Base-by-base conservation (phyloP, 108 stramenopile genomes). In the Pinguiococcus pyrenoidosus region DNA sequence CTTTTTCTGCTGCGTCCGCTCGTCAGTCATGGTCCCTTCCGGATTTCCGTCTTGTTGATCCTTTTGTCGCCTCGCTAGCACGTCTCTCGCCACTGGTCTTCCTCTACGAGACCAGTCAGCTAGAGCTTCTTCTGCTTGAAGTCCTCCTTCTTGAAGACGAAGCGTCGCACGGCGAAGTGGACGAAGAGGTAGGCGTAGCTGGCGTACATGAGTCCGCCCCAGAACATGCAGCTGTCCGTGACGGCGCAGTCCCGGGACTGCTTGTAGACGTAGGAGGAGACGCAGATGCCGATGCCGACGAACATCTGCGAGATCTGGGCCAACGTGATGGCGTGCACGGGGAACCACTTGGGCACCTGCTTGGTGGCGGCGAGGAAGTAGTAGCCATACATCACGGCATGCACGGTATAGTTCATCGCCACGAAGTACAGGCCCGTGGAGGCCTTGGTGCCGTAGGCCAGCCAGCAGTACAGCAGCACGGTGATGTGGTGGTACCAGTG, bases 401-500 rank as follows among this genome's bases (percentile, higher is more conserved):
- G 67, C 20, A 68, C 67, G 28, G 46, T 39, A 48, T 62, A 68
- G 54, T 68, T 68, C 67, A 68, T 68, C n/a, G 84, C 86, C 16
- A 85, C 82, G 63, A 96, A 96, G 75, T 89, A 86, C 30, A 96
- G 70, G 18, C 90, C 95, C n/a, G 70, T 53, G 48, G 85, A 77
- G n/a, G 80, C 62, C 37, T 68, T 73, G 46, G 79, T 77, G 17
- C 80, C 88, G 66, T 91, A 96, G 33, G 81, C 76, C 66, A 87
- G 83, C 90, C 90, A 96, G 80, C 87, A 89, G 74, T 84, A 96
- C 4, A 90, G 71, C 18, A 96, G 62, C 14, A 96, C 95, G 22
- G 95, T 87, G 44, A 92, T 73, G 63, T 96, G 94, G 60, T 96
- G 94, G 77, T 92, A 96, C 90, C 90, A 96, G 64, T 96, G 94